Evolutionary conservation across 2,329 filamentous ascomycete species (phyloP).

Genomic region (Akanthomyces muscarius): DNA sequence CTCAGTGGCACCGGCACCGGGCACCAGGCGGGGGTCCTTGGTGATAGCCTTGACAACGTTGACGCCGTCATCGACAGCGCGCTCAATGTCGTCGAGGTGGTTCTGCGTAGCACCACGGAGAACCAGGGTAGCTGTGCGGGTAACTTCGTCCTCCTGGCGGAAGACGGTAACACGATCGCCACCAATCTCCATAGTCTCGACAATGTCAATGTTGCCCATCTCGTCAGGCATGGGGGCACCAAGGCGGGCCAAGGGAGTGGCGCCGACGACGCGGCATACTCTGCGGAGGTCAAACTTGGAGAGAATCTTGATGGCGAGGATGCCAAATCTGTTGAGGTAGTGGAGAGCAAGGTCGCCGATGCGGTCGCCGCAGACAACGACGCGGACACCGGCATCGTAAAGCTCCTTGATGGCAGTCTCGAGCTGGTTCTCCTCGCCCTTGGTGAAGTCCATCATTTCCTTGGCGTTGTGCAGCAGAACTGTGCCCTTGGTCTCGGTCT

Average conservation of each 20-base stretch:
- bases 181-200: conserved; percentile 96
- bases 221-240: conserved; percentile 99
- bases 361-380: conserved; percentile 88
- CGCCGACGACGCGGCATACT: conserved; percentile 92
- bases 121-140: conserved; percentile 89
- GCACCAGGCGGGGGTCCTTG: conserved; percentile 83
- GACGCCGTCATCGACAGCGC: conserved; percentile 95
- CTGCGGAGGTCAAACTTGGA: conserved; percentile 97
- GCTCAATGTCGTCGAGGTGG: conserved; percentile 94
- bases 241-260: conserved; percentile 90
- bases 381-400: conserved; percentile 86
- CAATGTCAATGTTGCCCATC: conserved; percentile 91
- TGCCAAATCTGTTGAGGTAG: conserved; percentile 96
- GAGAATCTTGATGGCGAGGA: conserved; percentile 92
- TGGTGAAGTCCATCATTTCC: conserved; percentile 98
- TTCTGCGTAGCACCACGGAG: conserved; percentile 96
- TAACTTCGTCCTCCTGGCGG: conserved; percentile 89
- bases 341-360: conserved; percentile 94
- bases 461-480: conserved; percentile 95
- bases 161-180: conserved; percentile 98
- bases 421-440: conserved; percentile 89
- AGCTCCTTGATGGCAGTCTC: conserved; percentile 92
- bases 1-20: conserved; percentile 91
- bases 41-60: conserved; percentile 99
- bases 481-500: conserved; percentile 98